Conservation (phyloP, 176 grass and related monocot genomes). For the Eragrostis curvula region DNA sequence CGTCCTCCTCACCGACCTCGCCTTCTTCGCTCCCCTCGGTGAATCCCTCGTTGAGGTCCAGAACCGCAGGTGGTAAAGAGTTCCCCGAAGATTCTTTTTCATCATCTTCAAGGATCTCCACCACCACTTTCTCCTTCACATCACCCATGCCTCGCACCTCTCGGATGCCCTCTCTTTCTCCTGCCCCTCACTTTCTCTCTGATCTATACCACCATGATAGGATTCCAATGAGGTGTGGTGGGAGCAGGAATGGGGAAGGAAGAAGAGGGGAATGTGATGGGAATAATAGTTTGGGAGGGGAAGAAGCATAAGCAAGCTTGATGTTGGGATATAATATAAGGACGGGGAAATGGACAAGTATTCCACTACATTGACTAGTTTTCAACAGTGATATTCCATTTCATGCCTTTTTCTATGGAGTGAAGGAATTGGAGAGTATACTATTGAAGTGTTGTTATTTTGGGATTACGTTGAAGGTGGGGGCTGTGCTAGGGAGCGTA, state of each 20-base stretch:
- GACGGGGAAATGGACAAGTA: constrained; percentile 65
- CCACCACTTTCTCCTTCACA: constrained; percentile 54
- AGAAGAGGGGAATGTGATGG: constrained; percentile 56
- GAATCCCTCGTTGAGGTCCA: constrained; percentile 79
- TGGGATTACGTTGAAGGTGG: constrained; percentile 35
- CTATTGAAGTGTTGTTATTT: constrained; percentile 44
- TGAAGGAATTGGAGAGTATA: constrained; percentile 57
- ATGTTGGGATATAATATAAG: constrained; percentile 50
- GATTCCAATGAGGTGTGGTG: constrained; percentile 50
- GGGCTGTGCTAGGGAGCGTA: constrained; percentile 30
- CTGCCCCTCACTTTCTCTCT: constrained; percentile 30
- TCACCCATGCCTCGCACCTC: constrained; percentile 44
- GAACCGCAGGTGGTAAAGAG: constrained; percentile 8
- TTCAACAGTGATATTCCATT: constrained; percentile 61
- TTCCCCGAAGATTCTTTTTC: constrained; percentile 41
- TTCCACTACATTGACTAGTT: constrained; percentile 88
- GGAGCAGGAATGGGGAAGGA: constrained; percentile 53
- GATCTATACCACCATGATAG: constrained; percentile 53
- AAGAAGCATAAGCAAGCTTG: constrained; percentile 46
- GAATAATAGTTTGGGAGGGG: constrained; percentile 45
- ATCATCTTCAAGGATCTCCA: constrained; percentile 53
- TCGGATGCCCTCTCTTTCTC: constrained; percentile 25
- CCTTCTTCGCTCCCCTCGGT: constrained; percentile 32
- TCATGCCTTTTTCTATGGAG: constrained; percentile 52
- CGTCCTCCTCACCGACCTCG: constrained; percentile 1